Base-by-base conservation (phyloP, 441 rosid species). In the Pelargonium exstipulatum region DNA sequence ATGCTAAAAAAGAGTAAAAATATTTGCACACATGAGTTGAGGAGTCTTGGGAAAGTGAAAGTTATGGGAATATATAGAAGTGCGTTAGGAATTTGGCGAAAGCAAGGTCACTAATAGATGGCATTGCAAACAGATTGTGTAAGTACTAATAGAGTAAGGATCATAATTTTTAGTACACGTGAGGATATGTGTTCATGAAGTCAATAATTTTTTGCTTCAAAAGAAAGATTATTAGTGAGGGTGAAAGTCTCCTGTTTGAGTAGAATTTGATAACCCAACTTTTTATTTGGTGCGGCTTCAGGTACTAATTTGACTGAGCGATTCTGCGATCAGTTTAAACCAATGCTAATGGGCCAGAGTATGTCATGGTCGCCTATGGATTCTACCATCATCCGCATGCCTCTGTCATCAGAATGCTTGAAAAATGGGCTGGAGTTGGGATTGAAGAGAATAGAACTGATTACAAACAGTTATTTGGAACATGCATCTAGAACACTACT, bases 301-400 rank as follows among this genome's bases (percentile, higher is more conserved):
- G 99, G 97, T 84, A 89, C 88, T 55, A 88, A 86, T 89, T 86
- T 95, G 87, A 84, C 82, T 0, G 86, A 86, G 79, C 88, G 96
- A 43, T 95, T 95, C 79, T 60, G 67, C 75, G 99, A 95, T 83
- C 99, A 95, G 66, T 95, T 95, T 81, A 80, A 76, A 76, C 96
- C 99, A 37, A 83, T 95, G 96, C 77, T 95, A 73, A 84, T 90
- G 82, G 96, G 82, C 81, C 85, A 90, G 79, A 83, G 81, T 69
- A 83, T 74, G 82, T 81, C 91, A 73, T 85, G 89, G 92, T 85
- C 90, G 60, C 75, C 85, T 70, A 75, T 78, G 62, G 91, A 89
- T 76, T 89, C 92, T 71, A 95, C 97, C 74, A 77, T 95, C 73
- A 89, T 95, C 71, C 92, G 99, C 78, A 92, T 95, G 97, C 97